phyloP scores from a whole-genome alignment of 306 rosid genomes.

The Lagenaria siceraria region DNA sequence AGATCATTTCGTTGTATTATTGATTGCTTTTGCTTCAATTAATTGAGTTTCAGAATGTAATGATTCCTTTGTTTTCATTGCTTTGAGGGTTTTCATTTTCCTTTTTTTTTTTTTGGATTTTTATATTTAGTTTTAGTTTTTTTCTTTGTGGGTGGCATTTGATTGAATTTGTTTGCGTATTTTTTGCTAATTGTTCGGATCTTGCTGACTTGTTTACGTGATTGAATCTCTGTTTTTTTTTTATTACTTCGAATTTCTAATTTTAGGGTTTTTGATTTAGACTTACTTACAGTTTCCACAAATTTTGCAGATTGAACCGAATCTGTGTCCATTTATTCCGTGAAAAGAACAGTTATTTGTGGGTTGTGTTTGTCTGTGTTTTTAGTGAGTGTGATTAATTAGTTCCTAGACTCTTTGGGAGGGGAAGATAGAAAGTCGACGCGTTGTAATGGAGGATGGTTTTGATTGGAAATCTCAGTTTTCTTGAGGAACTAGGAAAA shows the following conservation, averaged over 20 bases:
- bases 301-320: conserved; percentile 27
- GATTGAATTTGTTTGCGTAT: not conserved
- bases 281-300: conserved; percentile 21
- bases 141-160: not conserved
- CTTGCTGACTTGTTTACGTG: conserved; percentile 15
- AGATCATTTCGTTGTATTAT: not conserved
- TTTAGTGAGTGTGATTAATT: not conserved
- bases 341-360: not conserved
- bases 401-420: not conserved
- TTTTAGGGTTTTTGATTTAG: conserved; percentile 20
- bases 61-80: not conserved
- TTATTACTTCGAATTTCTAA: not conserved
- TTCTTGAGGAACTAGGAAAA: not conserved
- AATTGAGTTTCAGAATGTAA: not conserved
- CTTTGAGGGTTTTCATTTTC: not conserved
- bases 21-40: not conserved
- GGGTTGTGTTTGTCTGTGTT: conserved; percentile 7
- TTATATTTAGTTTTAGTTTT: not conserved
- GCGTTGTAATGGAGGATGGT: not conserved
- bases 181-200: conserved; percentile 17
- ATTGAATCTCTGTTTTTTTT: not conserved
- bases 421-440: not conserved
- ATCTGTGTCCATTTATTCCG: conserved; percentile 7
- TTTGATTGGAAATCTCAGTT: not conserved
- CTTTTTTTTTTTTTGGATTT: not conserved